Evolutionary conservation across 805 yeast species (phyloP), one percentile per base, ranked within the genome.

Genomic region (Saccharomycopsis capsularis): DNA sequence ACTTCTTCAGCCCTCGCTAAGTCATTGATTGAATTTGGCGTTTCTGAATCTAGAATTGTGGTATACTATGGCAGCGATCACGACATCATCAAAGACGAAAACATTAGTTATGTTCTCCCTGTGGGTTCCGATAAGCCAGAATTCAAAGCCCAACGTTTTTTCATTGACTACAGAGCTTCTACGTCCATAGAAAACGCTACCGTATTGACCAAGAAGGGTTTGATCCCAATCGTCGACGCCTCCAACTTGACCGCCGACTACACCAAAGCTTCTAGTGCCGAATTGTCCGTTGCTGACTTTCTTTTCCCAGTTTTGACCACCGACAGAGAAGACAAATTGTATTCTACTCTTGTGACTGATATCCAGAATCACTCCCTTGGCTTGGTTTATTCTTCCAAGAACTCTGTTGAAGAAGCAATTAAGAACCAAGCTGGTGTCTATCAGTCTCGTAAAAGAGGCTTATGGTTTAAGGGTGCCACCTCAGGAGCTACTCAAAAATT

Each of bases 391-490:
- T 91, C 98, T 0, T 87, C 96, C 0, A 67, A 67, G 38, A 89
- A 84, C 57, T 86, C 96, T 30, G 79, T 93, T 59, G 67, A 75
- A 40, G 90, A 85, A 59, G 93, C 98, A 11, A 76, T 93, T 57
- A 78, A 78, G 52, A 82, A 86, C 21, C 75, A 78, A 44, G 79
- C 86, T 7, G 99, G 99, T 50, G 96, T 93, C 2, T 93, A 93
- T 67, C 96, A 85, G 65, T 87, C 96, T 6, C 82, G 99, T 59
- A 70, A 75, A 48, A 81, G 84, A 60, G 98, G 95, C 40, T 74
- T 93, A 51, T 93, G 99, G 99, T 85, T 82, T 64, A 93, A 93
- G 65, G 99, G 99, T 27, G 83, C 84, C 48, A 86, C 96, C 1
- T 85, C 95, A n/a, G 99, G 99, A 19, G 95, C 95, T 46, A 86